Base-by-base conservation (phyloP, 331 rosid genomes). In the Quercus phellos region DNA sequence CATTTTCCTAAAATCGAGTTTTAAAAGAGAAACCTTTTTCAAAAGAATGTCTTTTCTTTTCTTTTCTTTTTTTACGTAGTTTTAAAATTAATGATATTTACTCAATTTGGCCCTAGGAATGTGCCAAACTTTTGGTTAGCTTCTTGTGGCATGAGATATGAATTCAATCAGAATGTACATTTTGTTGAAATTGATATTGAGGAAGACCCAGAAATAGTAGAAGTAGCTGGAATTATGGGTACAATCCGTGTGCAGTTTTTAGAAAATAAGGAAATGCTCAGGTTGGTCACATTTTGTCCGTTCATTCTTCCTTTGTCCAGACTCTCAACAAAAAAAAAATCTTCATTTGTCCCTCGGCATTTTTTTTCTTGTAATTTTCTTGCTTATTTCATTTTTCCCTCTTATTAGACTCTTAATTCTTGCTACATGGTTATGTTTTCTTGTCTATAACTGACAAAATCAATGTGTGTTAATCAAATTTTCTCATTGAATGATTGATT, bases 131-230 rank as follows among this genome's bases (percentile, higher is more conserved):
- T 27, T 27, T 27, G 29, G 29, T 27, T 27, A 35, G 54, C 79
- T 53, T 77, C 16, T 80, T 46, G 1, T 80, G 73, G 75, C 86
- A 94, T 97, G 97, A 92, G 78, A 89, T 94, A 92, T 75, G 97
- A 94, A 74, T 94, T 83, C 69, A 92, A 94, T 84, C 85, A 89
- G 69, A 88, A 82, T 81, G 98, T 94, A 73, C 98, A 94, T 87
- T 94, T 85, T 50, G 91, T 94, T 72, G 98, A 94, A 89, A 94
- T 94, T 85, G 98, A 94, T 80, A 92, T 94, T 17, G 97, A 94
- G 87, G 98, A 94, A 82, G 98, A 94, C 86, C 98, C 79, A 51
- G 98, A 94, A 88, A 74, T 94, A 80, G 97, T 97, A n/a, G 98
- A 89, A 85, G 97, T 97, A 67, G 97, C 97, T 70, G 97, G 90